Conservation (phyloP, 1,284 basidiomycete species). For the Rhodotorula sp. region DNA sequence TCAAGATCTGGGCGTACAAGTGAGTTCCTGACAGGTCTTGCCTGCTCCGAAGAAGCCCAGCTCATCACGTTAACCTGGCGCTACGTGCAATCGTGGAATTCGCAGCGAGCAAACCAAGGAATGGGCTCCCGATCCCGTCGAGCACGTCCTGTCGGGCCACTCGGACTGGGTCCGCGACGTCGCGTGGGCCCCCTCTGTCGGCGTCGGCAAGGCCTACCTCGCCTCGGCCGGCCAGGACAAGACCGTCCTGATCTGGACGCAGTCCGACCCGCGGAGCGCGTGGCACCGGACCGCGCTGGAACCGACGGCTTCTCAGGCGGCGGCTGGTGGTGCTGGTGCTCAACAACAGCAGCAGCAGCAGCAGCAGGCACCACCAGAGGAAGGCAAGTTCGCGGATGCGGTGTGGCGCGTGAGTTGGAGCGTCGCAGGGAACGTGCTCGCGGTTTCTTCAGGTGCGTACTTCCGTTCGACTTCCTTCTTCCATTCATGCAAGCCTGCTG, state of each 20-base stretch:
- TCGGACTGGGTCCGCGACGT: conserved; percentile 98
- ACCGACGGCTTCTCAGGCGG: conserved; percentile 53
- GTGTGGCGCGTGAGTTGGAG: conserved; percentile 99
- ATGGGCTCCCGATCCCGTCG: conserved; percentile 71
- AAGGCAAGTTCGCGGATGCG: conserved; percentile 80
- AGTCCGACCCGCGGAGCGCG: conserved; percentile 69
- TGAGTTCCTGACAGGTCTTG: too few relatives aligned
- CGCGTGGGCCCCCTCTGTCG: conserved; percentile 95
- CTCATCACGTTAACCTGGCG: too few relatives aligned
- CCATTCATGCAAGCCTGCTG: not conserved
- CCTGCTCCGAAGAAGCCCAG: too few relatives aligned
- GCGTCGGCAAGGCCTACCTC: conserved; percentile 88
- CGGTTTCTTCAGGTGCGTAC: conserved; percentile 79
- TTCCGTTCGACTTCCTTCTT: not conserved
- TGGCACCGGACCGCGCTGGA: conserved; percentile 87
- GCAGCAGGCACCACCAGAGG: conserved; percentile 23
- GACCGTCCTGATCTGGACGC: conserved; percentile 92
- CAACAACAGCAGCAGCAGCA: conserved; percentile 22
- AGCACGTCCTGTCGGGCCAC: conserved; percentile 80
- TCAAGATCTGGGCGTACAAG: conserved; percentile 87
- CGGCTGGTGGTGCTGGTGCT: not conserved
- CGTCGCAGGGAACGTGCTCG: conserved; percentile 90
- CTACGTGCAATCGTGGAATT: too few relatives aligned
- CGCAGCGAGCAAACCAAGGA: conserved; percentile 52
- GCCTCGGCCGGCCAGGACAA: conserved; percentile 93